These are phyloP conservation scores for Zygnema circumcarinatum DNA, from an alignment of 139 green algal species.

Conservation along the genomic window DNA sequence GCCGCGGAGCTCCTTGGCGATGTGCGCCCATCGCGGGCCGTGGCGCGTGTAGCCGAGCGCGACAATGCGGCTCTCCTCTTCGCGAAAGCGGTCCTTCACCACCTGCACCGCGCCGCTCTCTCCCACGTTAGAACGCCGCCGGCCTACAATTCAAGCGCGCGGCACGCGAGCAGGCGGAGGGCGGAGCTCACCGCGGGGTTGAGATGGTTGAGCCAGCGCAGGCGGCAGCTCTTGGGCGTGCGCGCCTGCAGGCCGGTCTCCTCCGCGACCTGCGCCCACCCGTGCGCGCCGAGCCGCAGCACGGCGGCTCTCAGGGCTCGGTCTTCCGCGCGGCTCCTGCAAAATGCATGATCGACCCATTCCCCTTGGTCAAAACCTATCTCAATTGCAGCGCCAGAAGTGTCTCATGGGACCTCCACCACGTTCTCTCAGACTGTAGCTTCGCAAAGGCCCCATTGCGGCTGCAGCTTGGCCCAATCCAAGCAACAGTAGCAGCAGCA, in stretches of 20 bases:
- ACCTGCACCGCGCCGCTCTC: too few species aligned
- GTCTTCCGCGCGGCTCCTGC: slow-evolving; percentile 83
- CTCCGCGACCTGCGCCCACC: slow-evolving; percentile 82
- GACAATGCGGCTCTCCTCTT: slow-evolving; percentile 61
- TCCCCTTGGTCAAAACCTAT: slow-evolving; percentile 47
- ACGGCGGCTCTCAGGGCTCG: slow-evolving; percentile 67
- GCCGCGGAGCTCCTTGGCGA: slow-evolving; percentile 57
- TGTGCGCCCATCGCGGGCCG: slow-evolving; percentile 67
- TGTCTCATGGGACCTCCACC: neutral
- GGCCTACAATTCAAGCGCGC: too few species aligned
- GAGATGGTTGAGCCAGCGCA: slow-evolving; percentile 73
- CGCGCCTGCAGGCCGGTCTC: slow-evolving; percentile 71
- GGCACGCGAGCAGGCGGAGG: too few species aligned
- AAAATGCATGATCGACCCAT: too few species aligned
- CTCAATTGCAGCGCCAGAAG: too few species aligned
- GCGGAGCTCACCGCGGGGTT: slow-evolving; percentile 59
- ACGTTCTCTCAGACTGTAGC: too few species aligned
- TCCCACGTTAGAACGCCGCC: too few species aligned
- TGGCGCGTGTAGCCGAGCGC: slow-evolving; percentile 56
- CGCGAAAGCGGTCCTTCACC: slow-evolving; percentile 67
- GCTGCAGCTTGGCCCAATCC: too few species aligned
- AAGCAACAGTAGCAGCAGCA: too few species aligned
- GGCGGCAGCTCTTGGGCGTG: slow-evolving; percentile 83
- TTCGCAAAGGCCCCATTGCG: too few species aligned
- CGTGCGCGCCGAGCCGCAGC: slow-evolving; percentile 65